A percentile compares a stretch with the other conserved stretches of the same genome.
Evolutionary conservation across 768 basidiomycete species (phyloP).

Genomic region (Tulasnella sp.): DNA sequence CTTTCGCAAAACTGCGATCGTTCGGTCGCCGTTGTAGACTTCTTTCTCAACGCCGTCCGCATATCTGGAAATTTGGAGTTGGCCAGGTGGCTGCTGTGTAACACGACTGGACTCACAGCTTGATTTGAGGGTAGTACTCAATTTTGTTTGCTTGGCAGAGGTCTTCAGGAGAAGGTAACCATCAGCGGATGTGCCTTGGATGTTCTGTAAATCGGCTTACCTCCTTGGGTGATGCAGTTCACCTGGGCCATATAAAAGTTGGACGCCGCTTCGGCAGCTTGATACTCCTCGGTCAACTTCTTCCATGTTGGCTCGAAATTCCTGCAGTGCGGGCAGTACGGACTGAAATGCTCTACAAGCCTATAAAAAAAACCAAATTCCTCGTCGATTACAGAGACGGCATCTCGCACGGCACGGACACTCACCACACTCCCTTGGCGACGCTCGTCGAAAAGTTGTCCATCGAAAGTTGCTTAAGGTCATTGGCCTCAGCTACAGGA

Average conservation of each 20-base stretch:
- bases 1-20: conserved; percentile 56
- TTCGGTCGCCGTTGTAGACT: conserved; percentile 58
- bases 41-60: conserved; percentile 64
- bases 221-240: conserved; percentile 76
- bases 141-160: conserved; percentile 74
- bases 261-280: conserved; percentile 48
- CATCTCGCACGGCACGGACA: neutral
- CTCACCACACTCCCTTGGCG: conserved; percentile 45
- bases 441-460: conserved; percentile 43
- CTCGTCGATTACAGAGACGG: neutral
- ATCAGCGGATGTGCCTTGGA: neutral
- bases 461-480: conserved; percentile 42
- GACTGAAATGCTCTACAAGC: conserved; percentile 88
- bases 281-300: conserved; percentile 53
- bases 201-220: conserved; percentile 48
- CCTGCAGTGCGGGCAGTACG: conserved; percentile 80
- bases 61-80: conserved; percentile 40
- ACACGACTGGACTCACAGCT: conserved; percentile 53
- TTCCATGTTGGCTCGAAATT: conserved; percentile 84
- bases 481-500: conserved; percentile 1
- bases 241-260: conserved; percentile 76
- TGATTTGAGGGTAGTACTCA: conserved; percentile 73
- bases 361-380: conserved; percentile 41
- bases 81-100: neutral
- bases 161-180: conserved; percentile 52